Evolutionary conservation across 1,284 basidiomycete species (phyloP).

Genomic region (Rhizoctonia solani): DNA sequence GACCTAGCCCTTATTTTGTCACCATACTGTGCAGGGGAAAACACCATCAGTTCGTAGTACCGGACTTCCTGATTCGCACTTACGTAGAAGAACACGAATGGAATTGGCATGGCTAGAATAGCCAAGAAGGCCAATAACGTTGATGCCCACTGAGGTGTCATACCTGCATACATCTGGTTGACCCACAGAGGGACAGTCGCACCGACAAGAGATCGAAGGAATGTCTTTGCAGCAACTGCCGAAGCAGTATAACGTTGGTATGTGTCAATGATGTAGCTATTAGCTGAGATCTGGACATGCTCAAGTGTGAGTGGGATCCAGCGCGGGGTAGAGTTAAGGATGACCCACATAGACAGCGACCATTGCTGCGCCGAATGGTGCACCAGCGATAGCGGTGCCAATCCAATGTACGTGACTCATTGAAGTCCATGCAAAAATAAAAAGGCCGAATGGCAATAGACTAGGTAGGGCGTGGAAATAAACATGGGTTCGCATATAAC

Average conservation of each 20-base stretch:
- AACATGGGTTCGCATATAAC: slow-evolving; percentile 39
- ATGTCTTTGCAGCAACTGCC: slow-evolving; percentile 53
- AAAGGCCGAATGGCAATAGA: slow-evolving; percentile 42
- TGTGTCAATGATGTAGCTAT: slow-evolving; percentile 41
- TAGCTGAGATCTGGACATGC: slow-evolving; percentile 32
- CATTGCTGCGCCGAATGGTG: slow-evolving; percentile 21
- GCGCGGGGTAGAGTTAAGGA: not conserved
- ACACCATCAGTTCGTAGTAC: not conserved
- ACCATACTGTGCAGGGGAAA: not conserved
- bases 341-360: slow-evolving; percentile 34
- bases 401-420: slow-evolving; percentile 31
- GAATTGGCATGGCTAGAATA: slow-evolving; percentile 25
- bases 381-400: slow-evolving; percentile 23
- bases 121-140: slow-evolving; percentile 35
- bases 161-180: slow-evolving; percentile 36
- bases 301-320: slow-evolving; percentile 12
- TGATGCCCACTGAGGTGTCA: slow-evolving; percentile 38
- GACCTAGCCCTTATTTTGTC: slow-evolving; percentile 27
- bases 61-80: not conserved
- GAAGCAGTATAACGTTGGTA: slow-evolving; percentile 44
- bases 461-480: not conserved
- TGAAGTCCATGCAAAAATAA: slow-evolving; percentile 41
- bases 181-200: slow-evolving; percentile 46
- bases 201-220: slow-evolving; percentile 51
- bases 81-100: slow-evolving; percentile 25